Percentiles rank a stretch among this genome's conserved stretches.
phyloP scores from a whole-genome alignment of 306 rosid species.

The Sesbania bispinosa region DNA sequence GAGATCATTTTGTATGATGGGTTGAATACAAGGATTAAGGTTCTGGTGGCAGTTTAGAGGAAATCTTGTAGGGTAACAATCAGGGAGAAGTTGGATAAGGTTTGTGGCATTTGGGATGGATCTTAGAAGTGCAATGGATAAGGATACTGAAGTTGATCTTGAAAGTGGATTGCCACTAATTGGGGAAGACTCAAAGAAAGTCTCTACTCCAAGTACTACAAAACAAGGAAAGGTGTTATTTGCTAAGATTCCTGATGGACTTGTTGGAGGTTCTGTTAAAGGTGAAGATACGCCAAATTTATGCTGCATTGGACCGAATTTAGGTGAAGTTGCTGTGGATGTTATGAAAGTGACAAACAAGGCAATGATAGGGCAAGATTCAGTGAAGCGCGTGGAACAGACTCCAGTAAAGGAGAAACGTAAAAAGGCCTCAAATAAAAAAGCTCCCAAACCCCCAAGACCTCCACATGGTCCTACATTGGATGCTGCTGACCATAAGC shows the following conservation, averaged over 20 bases:
- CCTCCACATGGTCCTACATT: slow-evolving; percentile 77
- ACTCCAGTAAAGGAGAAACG: slow-evolving; percentile 52
- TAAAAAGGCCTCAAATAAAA: slow-evolving; percentile 56
- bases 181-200: slow-evolving; percentile 48
- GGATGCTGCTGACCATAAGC: slow-evolving; percentile 80
- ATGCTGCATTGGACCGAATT: slow-evolving; percentile 25
- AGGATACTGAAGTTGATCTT: slow-evolving; percentile 52
- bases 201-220: slow-evolving; percentile 24
- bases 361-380: slow-evolving; percentile 25
- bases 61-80: slow-evolving; percentile 17
- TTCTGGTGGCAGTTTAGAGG: slow-evolving; percentile 3
- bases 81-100: neutral
- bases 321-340: slow-evolving; percentile 33
- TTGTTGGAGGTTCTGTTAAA: slow-evolving; percentile 40
- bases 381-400: slow-evolving; percentile 27
- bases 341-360: slow-evolving; percentile 32
- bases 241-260: slow-evolving; percentile 37
- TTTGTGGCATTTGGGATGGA: slow-evolving; percentile 47
- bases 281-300: slow-evolving; percentile 38
- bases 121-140: slow-evolving; percentile 28
- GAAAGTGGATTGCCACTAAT: slow-evolving; percentile 54
- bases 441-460: slow-evolving; percentile 80
- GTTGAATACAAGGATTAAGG: slow-evolving; percentile 29
- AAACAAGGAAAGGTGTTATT: slow-evolving; percentile 41
- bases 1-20: slow-evolving; percentile 29